Base-by-base conservation (phyloP, 2,329 filamentous ascomycete species). In the Chaetomium olivaceum region DNA sequence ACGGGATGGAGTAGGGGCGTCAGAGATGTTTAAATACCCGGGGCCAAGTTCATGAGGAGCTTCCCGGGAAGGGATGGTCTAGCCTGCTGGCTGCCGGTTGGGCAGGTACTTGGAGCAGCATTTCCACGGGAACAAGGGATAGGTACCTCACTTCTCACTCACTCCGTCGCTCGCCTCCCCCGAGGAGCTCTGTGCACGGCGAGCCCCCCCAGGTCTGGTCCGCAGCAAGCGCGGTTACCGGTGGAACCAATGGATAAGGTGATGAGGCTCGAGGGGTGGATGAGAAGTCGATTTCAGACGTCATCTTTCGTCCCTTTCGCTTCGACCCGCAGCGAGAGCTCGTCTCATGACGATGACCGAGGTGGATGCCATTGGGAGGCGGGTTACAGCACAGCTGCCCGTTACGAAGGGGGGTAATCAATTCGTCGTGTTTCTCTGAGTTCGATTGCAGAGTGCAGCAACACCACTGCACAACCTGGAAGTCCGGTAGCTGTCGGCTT, bases 161-260 rank as follows among this genome's bases (percentile, higher is more conserved):
- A 43, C 39, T 12, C 33, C 33, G 9, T 43, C 16, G 39, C 4
- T 19, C 39, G 39, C 12, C 16, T 6, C 16, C 12, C 21, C n/a
- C 46, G 9, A 21, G 48, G 61, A 57, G 29, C 29, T 54, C 31
- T 27, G 27, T 27, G 56, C 33, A 14, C 33, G 12, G 23, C 27
- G 39, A 23, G 2, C 43, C 31, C 19, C 19, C 3, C 46, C 7
- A 9, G n/a, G 19, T 48, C n/a, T n/a, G n/a, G 7, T 21, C n/a
- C 48, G 23, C 21, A 62, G 23, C 36, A 62, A 36, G 58, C 50
- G 51, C 51, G 25, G 51, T 27, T 62, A n/a, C 33, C 50, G 25
- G 48, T 31, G 48, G 33, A 33, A 16, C 33, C 50, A 48, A 29
- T 14, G 14, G 55, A 3, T 21, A 23, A 14, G 29, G 19, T 43